Evolutionary conservation across 2,329 filamentous ascomycete genomes (phyloP), one percentile per base, ranked within the genome.

Genomic region (Escovopsis sp.): DNA sequence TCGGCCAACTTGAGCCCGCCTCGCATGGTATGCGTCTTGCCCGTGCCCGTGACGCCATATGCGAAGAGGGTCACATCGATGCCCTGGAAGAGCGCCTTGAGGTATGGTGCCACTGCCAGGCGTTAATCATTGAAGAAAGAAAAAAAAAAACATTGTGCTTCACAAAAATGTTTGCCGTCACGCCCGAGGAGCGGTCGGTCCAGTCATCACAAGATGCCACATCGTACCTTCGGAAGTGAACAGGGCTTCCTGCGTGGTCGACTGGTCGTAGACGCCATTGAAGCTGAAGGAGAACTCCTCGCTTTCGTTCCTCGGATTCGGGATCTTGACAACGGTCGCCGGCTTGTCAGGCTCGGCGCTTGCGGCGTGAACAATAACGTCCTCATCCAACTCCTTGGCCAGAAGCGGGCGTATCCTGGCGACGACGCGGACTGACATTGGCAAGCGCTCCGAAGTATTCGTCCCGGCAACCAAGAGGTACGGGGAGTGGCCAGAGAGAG

Each of bases 21-120:
- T 49, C 88, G 80, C 87, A 95, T 94, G 3, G 88, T 95, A 63
- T 94, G 85, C 46, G 88, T 95, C 65, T 95, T 95, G 43, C 88
- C 88, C 0, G 87, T 94, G 38, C 88, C 88, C 0, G 88, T 94
- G 46, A 89, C 85, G 47, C 88, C 88, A 59, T 95, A 94, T 26
- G 88, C 87, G 57, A 95, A 94, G 44, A 94, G 76, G 10, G 86
- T 94, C 36, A 89, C 76, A 63, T 93, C 85, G 57, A 86, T 78
- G 45, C 85, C 91, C 62, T 81, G 80, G 65, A 96, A 95, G 9
- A 96, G 76, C 43, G 91, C 83, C 60, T 94, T 95, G 48, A 95
- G 70, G 40, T 88, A 87, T 2, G 89, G 86, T 35, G 85, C 73
- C 51, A 96, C 88, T 94, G 59, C 30, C 49, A 44, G 45, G 2